A percentile compares a stretch with the other conserved stretches of the same genome.
Evolutionary conservation across 2,329 filamentous ascomycete genomes (phyloP).

Genomic region (Biscogniauxia sp.): DNA sequence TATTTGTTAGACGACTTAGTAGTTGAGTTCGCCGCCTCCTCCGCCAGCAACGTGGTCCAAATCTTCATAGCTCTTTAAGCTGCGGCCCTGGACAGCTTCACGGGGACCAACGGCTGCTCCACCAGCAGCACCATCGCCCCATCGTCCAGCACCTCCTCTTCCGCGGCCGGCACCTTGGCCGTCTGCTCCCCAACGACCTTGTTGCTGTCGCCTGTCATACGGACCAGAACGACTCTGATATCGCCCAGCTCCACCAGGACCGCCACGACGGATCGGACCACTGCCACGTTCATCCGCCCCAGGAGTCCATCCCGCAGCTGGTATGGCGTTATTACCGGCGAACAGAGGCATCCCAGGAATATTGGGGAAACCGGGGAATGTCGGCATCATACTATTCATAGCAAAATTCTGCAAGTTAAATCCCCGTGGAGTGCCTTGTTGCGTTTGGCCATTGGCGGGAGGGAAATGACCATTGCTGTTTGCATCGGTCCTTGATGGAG

Average conservation of each 20-base stretch:
- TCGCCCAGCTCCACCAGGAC: conserved; percentile 50
- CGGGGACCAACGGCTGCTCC: conserved; percentile 77
- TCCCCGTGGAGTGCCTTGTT: conserved; percentile 82
- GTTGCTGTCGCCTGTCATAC: conserved; percentile 67
- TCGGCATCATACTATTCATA: conserved; percentile 55
- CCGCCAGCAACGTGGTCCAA: conserved; percentile 78
- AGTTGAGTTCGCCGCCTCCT: conserved; percentile 84
- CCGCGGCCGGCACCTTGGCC: conserved; percentile 53
- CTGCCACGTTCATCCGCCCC: conserved; percentile 53
- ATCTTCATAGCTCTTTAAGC: conserved; percentile 95
- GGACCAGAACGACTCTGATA: conserved; percentile 67
- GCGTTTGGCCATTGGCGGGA: conserved; percentile 69
- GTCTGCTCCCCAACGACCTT: conserved; percentile 47
- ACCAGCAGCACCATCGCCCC: conserved; percentile 72
- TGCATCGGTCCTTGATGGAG: conserved; percentile 86
- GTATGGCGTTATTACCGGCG: conserved; percentile 42
- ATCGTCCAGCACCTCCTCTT: conserved; percentile 54
- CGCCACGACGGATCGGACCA: conserved; percentile 68
- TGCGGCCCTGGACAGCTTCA: conserved; percentile 89
- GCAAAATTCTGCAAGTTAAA: conserved; percentile 80
- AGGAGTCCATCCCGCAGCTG: conserved; percentile 47
- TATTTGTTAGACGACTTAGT: conserved; percentile 48
- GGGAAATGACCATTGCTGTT: conserved; percentile 97
- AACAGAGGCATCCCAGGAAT: conserved; percentile 51
- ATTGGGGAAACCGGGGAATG: conserved; percentile 58